Evolutionary conservation across 2,329 filamentous ascomycete species (phyloP), one percentile per base, ranked within the genome.

Genomic region (Magnaporthales sp.): DNA sequence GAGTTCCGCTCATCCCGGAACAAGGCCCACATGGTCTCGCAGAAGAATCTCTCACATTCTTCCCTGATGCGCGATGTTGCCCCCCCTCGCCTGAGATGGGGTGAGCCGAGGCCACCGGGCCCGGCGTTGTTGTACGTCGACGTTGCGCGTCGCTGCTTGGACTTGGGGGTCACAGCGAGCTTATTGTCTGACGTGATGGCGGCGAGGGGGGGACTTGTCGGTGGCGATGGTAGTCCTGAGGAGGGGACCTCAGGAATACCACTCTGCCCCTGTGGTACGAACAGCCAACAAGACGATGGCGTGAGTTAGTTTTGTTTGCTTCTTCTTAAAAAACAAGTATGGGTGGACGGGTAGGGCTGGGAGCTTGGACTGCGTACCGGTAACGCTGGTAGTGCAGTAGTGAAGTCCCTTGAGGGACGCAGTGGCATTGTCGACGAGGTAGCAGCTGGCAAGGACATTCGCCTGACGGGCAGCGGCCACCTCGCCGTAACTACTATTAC

Each of bases 41-140:
- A 97, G 88, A 97, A 96, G 90, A 97, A 94, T 86, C 93, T 97
- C 93, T 97, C 93, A 97, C 93, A 96, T 92, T 97, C 93, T 93
- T 91, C 93, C 91, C 91, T 93, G 86, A 97, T 96, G 84, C 89
- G 89, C 82, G 91, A 88, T 91, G 92, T 89, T 89, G 93, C 93
- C 92, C 93, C 93, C 91, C 91, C 91, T 90, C 85, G 85, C 74
- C 71, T 72, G 15, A 60, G 56, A 15, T 27, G 56, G 56, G 56
- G 56, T 60, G 56, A 60, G 67, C 69, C 71, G 68, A 72, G 70
- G 79, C 78, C 74, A 76, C 69, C 71, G 67, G 72, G 70, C 78
- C 78, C 74, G 76, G 76, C 75, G 70, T 71, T 75, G 74, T 76
- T 80, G 74, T 77, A 78, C 69, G 64, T 54, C 65, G 56, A 64